Conservation (phyloP, 768 basidiomycete genomes). For the Pleurotus tuoliensis region DNA sequence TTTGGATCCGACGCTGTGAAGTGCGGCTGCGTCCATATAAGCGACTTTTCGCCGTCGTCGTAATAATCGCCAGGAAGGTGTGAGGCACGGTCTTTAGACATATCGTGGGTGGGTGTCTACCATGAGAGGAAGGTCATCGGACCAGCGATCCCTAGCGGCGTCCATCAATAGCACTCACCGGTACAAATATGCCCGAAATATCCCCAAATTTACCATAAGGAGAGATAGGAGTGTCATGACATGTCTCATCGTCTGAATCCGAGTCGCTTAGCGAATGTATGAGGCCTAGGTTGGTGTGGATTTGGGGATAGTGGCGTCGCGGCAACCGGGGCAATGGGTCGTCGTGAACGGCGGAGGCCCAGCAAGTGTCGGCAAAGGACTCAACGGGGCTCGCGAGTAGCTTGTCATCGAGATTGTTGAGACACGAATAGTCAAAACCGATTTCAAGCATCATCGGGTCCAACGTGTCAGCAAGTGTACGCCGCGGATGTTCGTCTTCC, state of each 20-base stretch:
- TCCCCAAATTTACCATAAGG: slow-evolving; percentile 1
- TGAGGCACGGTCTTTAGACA: slow-evolving; percentile 1
- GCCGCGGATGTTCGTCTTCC: neutral
- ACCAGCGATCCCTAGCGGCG: neutral
- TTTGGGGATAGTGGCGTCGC: slow-evolving; percentile 1
- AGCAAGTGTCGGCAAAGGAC: slow-evolving; percentile 40
- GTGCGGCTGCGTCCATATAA: slow-evolving; percentile 4
- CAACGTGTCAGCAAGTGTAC: neutral
- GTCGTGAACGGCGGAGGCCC: slow-evolving; percentile 34
- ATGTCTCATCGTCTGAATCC: slow-evolving; percentile 6
- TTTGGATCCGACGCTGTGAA: slow-evolving; percentile 4
- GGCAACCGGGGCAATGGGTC: neutral
- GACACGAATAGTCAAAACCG: slow-evolving; percentile 36
- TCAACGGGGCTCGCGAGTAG: slow-evolving; percentile 35
- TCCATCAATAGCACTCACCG: neutral
- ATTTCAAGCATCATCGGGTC: slow-evolving; percentile 18
- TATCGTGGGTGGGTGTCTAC: slow-evolving; percentile 1
- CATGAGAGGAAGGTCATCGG: slow-evolving; percentile 7
- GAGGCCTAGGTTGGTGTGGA: neutral
- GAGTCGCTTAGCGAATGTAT: slow-evolving; percentile 3
- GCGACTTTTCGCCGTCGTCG: slow-evolving; percentile 6
- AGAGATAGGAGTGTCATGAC: slow-evolving; percentile 4
- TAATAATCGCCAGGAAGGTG: slow-evolving; percentile 1
- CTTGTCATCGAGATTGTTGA: slow-evolving; percentile 38
- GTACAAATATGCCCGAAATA: slow-evolving; percentile 2